Evolutionary conservation across 129 eudicot genomes (phyloP).

Genomic region (Daucus carota): DH1_v3.0 NC_030383.2:16831501-16832000

Average conservation of each 20-base stretch:
- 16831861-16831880: constrained; percentile 85
- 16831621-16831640: constrained; percentile 66
- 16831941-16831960: neutral
- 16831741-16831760: constrained; percentile 35
- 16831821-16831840: constrained; percentile 65
- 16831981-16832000: neutral
- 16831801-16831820: constrained; percentile 53
- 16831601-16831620: constrained; percentile 66
- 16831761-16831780: constrained; percentile 82
- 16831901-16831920: constrained; percentile 78
- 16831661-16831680: constrained; percentile 39
- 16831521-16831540: constrained; percentile 57
- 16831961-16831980: neutral
- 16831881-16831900: constrained; percentile 71
- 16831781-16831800: constrained; percentile 79
- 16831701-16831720: constrained; percentile 52
- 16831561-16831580: constrained; percentile 61
- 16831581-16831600: constrained; percentile 65
- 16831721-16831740: constrained; percentile 81
- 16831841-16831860: constrained; percentile 87
- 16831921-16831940: constrained; percentile 51
- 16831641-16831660: constrained; percentile 60
- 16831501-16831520: constrained; percentile 60
- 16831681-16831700: constrained; percentile 36
- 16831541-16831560: constrained; percentile 64